Conservation (phyloP, 1,284 basidiomycete genomes). For the Fistulina hepatica region DNA sequence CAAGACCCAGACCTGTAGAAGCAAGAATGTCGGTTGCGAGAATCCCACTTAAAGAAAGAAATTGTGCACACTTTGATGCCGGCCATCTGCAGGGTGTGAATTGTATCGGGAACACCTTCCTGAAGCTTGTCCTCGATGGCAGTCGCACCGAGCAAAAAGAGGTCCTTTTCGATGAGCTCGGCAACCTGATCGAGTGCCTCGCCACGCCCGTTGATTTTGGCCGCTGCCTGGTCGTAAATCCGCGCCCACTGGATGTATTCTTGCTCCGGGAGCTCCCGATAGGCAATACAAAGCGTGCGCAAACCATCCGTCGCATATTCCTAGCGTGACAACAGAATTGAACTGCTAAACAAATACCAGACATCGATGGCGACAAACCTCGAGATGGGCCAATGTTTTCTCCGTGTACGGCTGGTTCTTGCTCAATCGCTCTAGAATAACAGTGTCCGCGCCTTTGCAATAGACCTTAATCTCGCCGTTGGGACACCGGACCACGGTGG, state of each 20-base stretch:
- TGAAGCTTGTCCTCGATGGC: slow-evolving; percentile 99
- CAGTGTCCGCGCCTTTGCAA: slow-evolving; percentile 97
- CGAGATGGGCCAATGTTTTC: slow-evolving; percentile 81
- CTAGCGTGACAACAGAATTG: slow-evolving; percentile 27
- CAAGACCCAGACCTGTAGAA: slow-evolving; percentile 81
- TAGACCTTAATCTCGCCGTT: slow-evolving; percentile 92
- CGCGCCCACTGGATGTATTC: slow-evolving; percentile 86
- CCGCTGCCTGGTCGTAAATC: slow-evolving; percentile 86
- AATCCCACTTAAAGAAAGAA: slow-evolving; percentile 1
- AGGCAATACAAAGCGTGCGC: slow-evolving; percentile 93
- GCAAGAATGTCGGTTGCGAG: slow-evolving; percentile 5
- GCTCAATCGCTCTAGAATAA: slow-evolving; percentile 82
- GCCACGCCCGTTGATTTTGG: slow-evolving; percentile 84
- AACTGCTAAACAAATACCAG: slow-evolving; percentile 4
- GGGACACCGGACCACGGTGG: slow-evolving; percentile 80
- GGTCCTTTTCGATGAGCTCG: slow-evolving; percentile 90
- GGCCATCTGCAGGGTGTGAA: slow-evolving; percentile 94
- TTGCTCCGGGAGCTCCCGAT: slow-evolving; percentile 80
- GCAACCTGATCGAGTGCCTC: slow-evolving; percentile 94
- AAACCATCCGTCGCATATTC: slow-evolving; percentile 96
- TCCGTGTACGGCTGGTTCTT: slow-evolving; percentile 81
- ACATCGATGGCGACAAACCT: slow-evolving; percentile 39
- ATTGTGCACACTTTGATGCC: slow-evolving; percentile 73
- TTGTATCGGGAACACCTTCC: slow-evolving; percentile 97
- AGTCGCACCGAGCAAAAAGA: slow-evolving; percentile 90